phyloP scores from a whole-genome alignment of 257 asterid species.

The Gardenia jasminoides region DNA sequence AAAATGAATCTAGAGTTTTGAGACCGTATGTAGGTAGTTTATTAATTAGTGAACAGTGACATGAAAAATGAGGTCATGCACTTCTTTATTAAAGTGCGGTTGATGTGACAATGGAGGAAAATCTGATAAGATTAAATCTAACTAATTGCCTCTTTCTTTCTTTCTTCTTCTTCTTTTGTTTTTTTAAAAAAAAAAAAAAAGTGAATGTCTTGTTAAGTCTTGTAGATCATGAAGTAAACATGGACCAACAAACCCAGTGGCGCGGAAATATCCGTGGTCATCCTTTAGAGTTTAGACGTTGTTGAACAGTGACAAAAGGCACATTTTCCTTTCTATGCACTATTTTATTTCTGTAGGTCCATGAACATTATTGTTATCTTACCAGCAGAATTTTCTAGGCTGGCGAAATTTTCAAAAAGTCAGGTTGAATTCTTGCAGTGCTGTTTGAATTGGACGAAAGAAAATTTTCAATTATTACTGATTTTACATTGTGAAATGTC shows the following conservation, averaged over 20 bases:
- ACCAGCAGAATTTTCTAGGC: not conserved
- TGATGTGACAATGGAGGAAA: conserved; percentile 1
- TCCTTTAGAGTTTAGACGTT: not conserved
- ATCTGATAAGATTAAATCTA: not conserved
- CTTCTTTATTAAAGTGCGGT: not conserved
- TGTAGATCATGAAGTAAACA: not conserved
- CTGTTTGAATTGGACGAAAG: not conserved
- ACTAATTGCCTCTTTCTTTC: not conserved
- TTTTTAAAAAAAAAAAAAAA: too few relatives aligned
- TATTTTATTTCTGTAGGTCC: conserved; percentile 1
- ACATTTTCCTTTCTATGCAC: not conserved
- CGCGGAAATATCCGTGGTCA: conserved; percentile 1
- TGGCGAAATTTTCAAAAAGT: not conserved
- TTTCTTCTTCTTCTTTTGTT: too few relatives aligned
- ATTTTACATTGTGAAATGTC: not conserved
- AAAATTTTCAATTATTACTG: not conserved
- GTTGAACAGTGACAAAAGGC: not conserved
- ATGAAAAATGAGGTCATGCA: not conserved
- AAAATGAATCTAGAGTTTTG: not conserved
- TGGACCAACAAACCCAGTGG: conserved; percentile 1
- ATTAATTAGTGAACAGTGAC: not conserved
- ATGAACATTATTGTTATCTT: conserved; percentile 1
- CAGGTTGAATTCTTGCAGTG: not conserved
- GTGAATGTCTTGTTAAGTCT: not conserved
- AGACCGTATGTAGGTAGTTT: not conserved